Evolutionary conservation across 768 basidiomycete species (phyloP).

Genomic region (Phylloporus scabripes): DNA sequence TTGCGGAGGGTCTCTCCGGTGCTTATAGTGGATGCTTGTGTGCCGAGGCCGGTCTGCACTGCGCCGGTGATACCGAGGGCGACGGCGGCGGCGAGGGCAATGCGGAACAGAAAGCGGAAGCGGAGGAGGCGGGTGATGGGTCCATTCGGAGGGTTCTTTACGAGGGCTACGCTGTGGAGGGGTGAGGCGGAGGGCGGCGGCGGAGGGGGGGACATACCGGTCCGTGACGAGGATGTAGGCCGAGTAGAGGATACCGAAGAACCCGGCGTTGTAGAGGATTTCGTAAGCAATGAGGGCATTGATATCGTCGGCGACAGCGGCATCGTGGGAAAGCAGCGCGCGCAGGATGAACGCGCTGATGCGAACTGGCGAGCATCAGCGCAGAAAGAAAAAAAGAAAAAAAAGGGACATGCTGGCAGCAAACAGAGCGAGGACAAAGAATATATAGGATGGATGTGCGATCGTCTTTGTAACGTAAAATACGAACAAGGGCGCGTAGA

Average conservation of each 20-base stretch:
- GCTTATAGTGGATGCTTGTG: not conserved
- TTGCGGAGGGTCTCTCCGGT: slow-evolving; percentile 24
- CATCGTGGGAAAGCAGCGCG: slow-evolving; percentile 9
- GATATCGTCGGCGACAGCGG: slow-evolving; percentile 18
- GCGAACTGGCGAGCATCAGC: slow-evolving; percentile 5
- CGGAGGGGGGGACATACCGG: slow-evolving; percentile 18
- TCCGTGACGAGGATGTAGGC: slow-evolving; percentile 26
- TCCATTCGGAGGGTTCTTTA: slow-evolving; percentile 15
- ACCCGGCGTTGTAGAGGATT: slow-evolving; percentile 32
- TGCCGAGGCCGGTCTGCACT: slow-evolving; percentile 9
- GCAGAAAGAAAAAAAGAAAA: accelerated
- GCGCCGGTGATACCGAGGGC: slow-evolving; percentile 26
- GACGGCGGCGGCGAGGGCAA: slow-evolving; percentile 23
- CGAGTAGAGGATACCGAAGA: slow-evolving; percentile 30
- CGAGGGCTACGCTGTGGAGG: slow-evolving; percentile 8
- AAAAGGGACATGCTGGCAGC: slow-evolving; percentile 19
- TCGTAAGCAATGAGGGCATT: slow-evolving; percentile 24
- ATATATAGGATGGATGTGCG: slow-evolving; percentile 16
- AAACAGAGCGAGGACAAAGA: slow-evolving; percentile 24
- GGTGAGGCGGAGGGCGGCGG: not conserved
- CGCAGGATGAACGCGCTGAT: slow-evolving; percentile 18
- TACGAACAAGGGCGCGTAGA: slow-evolving; percentile 19
- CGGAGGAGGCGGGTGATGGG: slow-evolving; percentile 15
- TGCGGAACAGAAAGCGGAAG: slow-evolving; percentile 20
- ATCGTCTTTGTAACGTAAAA: slow-evolving; percentile 13